These are phyloP conservation scores for Neocatenulostroma microsporum DNA, from an alignment of 2,329 filamentous ascomycete species.

Conservation along the genomic window DNA sequence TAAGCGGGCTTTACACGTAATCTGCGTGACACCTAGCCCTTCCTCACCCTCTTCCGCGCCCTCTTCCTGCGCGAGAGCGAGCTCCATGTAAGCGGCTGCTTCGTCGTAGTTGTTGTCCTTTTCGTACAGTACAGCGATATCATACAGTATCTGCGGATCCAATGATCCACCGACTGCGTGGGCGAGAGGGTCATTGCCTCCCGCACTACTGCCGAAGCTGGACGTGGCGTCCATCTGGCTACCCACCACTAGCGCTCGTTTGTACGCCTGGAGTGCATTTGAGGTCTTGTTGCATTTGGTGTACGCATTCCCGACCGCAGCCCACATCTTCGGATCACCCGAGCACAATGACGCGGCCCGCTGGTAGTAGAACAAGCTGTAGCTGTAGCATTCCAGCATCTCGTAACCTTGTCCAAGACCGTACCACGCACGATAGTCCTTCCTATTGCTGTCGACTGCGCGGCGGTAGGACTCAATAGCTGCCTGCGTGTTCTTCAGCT, in stretches of 20 bases:
- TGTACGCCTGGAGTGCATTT: slow-evolving; percentile 93
- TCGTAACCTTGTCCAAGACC: slow-evolving; percentile 95
- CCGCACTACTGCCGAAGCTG: slow-evolving; percentile 34
- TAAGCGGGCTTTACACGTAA: slow-evolving; percentile 84
- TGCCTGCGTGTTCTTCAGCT: slow-evolving; percentile 96
- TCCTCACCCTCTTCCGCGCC: slow-evolving; percentile 44
- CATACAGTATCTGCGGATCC: slow-evolving; percentile 82
- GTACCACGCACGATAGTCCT: slow-evolving; percentile 97
- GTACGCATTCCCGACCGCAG: slow-evolving; percentile 85
- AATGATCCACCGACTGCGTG: slow-evolving; percentile 52
- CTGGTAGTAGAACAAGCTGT: slow-evolving; percentile 96
- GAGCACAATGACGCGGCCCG: slow-evolving; percentile 87
- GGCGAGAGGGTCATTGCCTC: slow-evolving; percentile 36
- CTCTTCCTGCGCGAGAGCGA: slow-evolving; percentile 87
- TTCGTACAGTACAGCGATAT: slow-evolving; percentile 87
- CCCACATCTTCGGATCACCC: slow-evolving; percentile 98
- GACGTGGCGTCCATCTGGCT: slow-evolving; percentile 64
- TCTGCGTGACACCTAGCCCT: slow-evolving; percentile 77
- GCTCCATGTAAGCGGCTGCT: slow-evolving; percentile 88
- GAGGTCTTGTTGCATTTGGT: slow-evolving; percentile 77
- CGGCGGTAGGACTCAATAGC: slow-evolving; percentile 95
- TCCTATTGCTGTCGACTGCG: slow-evolving; percentile 89
- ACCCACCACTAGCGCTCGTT: slow-evolving; percentile 81
- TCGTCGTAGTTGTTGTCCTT: slow-evolving; percentile 67
- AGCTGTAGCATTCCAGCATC: slow-evolving; percentile 95